These are phyloP conservation scores for Rhododendron williamsianum DNA, from an alignment of 148 eudicot genomes.

Conservation along the genomic window DNA sequence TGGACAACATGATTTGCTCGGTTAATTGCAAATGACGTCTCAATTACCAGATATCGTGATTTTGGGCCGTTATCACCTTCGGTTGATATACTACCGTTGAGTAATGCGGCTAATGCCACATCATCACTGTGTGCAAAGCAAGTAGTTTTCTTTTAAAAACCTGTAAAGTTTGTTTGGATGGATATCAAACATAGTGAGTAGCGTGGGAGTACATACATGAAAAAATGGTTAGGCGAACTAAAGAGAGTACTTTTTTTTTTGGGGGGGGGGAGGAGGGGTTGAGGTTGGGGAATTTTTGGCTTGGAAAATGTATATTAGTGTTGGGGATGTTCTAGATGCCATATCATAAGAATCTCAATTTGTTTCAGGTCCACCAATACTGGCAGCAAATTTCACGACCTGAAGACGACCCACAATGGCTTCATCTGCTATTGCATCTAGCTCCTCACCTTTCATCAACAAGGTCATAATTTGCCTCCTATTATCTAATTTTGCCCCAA, in stretches of 20 bases:
- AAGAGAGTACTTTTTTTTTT: background rate
- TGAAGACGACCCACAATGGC: slow-evolving; percentile 21
- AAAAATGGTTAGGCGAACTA: background rate
- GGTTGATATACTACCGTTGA: background rate
- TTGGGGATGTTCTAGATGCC: background rate
- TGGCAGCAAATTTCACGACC: background rate
- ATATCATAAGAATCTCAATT: background rate
- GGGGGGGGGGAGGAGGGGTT: too few species aligned
- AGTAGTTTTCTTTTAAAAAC: background rate
- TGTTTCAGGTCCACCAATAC: background rate
- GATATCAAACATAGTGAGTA: background rate
- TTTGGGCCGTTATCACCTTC: background rate
- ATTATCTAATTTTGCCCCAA: background rate
- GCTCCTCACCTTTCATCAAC: slow-evolving; percentile 34
- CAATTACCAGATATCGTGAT: background rate
- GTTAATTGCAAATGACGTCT: background rate
- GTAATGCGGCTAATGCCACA: background rate
- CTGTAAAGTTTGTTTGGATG: background rate
- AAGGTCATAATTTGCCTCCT: slow-evolving; percentile 27
- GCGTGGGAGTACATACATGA: background rate
- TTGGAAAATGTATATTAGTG: background rate
- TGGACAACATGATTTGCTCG: background rate
- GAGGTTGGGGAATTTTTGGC: background rate
- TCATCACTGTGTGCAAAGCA: background rate
- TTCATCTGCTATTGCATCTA: slow-evolving; percentile 42